Percentiles rank a stretch among this genome's conserved stretches.
Conservation (phyloP, 139 green algal genomes). For the Helicosporidium sp. region DNA sequence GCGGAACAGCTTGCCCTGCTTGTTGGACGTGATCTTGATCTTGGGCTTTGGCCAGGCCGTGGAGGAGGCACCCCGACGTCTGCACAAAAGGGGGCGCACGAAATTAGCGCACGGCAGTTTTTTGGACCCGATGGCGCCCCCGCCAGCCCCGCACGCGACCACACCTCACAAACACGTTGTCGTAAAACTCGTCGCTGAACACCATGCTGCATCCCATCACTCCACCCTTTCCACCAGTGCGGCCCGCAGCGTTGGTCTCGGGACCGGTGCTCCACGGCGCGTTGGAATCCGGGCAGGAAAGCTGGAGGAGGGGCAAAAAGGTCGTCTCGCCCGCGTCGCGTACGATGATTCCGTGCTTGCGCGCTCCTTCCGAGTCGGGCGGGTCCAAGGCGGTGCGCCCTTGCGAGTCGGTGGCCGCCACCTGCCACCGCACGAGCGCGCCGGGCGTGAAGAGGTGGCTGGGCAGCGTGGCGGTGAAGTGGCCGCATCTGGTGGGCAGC, state of each 20-base stretch:
- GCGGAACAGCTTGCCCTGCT: constrained; percentile 12
- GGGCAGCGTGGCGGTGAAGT: constrained; percentile 18
- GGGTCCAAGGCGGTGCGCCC: constrained; percentile 7
- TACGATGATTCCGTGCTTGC: constrained; percentile 25
- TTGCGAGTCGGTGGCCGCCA: constrained; percentile 9
- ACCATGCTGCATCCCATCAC: constrained; percentile 13
- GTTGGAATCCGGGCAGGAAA: constrained; percentile 8
- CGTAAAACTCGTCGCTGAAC: constrained; percentile 38
- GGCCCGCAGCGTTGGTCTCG: neutral
- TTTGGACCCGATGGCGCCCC: no score
- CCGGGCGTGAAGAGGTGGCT: neutral
- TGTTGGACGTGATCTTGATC: constrained; percentile 32
- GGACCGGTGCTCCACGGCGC: neutral
- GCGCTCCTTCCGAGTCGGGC: neutral
- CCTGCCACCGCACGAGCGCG: constrained; percentile 22
- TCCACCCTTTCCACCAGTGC: neutral
- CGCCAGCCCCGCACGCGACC: neutral
- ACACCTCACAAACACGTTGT: constrained; percentile 19
- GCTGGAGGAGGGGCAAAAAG: constrained; percentile 18
- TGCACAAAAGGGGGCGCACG: no score
- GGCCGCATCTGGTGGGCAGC: no score
- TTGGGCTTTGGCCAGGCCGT: constrained; percentile 63
- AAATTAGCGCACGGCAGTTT: no score
- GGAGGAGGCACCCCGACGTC: constrained; percentile 32
- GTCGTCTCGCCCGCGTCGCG: constrained; percentile 1